Evolutionary conservation across 2,329 filamentous ascomycete species (phyloP).

Genomic region (Furcasterigmium furcatum): DNA sequence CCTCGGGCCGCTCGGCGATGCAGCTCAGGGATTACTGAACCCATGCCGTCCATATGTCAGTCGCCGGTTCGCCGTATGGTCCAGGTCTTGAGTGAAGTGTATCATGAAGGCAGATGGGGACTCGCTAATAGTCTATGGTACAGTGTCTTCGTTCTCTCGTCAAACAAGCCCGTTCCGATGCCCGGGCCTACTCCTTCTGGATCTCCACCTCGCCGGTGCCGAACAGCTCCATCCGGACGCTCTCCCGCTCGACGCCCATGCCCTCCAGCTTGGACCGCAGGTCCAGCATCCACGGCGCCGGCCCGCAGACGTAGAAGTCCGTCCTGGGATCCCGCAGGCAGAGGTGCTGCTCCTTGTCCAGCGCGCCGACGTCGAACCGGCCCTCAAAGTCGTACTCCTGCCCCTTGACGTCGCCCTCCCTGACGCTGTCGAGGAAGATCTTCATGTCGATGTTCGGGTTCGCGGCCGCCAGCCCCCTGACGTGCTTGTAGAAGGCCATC

Average conservation of each 20-base stretch:
- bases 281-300: conserved; percentile 65
- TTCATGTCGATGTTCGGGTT: conserved; percentile 46
- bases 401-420: conserved; percentile 40
- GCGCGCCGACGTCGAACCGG: conserved; percentile 52
- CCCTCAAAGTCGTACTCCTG: conserved; percentile 58
- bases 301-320: conserved; percentile 72
- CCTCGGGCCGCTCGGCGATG: too few relatives aligned
- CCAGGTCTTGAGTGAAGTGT: too few relatives aligned
- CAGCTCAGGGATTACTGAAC: too few relatives aligned
- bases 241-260: conserved; percentile 53
- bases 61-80: too few relatives aligned
- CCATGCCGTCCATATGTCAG: too few relatives aligned
- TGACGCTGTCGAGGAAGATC: conserved; percentile 55
- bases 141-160: too few relatives aligned
- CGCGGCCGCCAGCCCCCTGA: conserved; percentile 37
- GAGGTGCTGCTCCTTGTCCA: conserved; percentile 52
- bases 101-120: too few relatives aligned
- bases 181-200: conserved; percentile 12
- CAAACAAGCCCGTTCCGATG: too few relatives aligned
- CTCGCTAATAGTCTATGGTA: too few relatives aligned
- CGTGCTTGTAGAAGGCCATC: conserved; percentile 52
- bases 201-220: conserved; percentile 46
- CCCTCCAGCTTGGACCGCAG: conserved; percentile 48
- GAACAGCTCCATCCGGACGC: conserved; percentile 67
- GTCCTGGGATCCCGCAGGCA: conserved; percentile 50